Percentiles rank a stretch among this genome's conserved stretches.
These are phyloP conservation scores for Paraconiothyrium sp. DNA, from an alignment of 2,329 filamentous ascomycete species.

Conservation along the genomic window DNA sequence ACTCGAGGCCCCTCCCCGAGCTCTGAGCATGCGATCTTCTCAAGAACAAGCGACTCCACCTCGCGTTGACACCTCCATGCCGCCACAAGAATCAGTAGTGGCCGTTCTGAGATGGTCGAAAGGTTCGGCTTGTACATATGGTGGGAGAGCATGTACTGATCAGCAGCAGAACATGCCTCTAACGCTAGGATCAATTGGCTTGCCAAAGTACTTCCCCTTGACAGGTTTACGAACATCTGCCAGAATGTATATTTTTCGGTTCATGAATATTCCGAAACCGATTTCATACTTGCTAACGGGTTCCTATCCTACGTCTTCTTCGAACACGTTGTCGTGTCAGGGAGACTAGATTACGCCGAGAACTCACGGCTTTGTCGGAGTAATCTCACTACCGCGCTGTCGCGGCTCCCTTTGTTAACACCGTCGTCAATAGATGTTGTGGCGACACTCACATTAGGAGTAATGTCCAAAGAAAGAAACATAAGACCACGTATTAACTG, in stretches of 20 bases:
- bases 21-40: background rate
- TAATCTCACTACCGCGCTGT: constrained; percentile 36
- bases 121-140: constrained; percentile 29
- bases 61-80: constrained; percentile 26
- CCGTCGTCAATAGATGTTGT: constrained; percentile 44
- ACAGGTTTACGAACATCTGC: constrained; percentile 46
- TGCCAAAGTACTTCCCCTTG: constrained; percentile 44
- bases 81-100: constrained; percentile 40
- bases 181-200: constrained; percentile 44
- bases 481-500: background rate
- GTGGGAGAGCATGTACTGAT: background rate
- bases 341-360: constrained; percentile 27
- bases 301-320: constrained; percentile 49
- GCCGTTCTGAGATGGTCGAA: constrained; percentile 46
- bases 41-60: background rate
- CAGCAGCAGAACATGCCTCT: constrained; percentile 31
- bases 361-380: constrained; percentile 37
- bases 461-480: constrained; percentile 23
- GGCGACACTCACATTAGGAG: constrained; percentile 46
- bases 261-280: constrained; percentile 42
- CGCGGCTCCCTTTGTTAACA: constrained; percentile 42
- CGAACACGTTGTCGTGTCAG: constrained; percentile 42
- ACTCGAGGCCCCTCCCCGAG: constrained; percentile 9
- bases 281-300: constrained; percentile 50
- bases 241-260: constrained; percentile 51